Evolutionary conservation across 164 flowering plant genomes (phyloP), one percentile per base, ranked within the genome.

Genomic region (Magnolia changhungtana): DNA sequence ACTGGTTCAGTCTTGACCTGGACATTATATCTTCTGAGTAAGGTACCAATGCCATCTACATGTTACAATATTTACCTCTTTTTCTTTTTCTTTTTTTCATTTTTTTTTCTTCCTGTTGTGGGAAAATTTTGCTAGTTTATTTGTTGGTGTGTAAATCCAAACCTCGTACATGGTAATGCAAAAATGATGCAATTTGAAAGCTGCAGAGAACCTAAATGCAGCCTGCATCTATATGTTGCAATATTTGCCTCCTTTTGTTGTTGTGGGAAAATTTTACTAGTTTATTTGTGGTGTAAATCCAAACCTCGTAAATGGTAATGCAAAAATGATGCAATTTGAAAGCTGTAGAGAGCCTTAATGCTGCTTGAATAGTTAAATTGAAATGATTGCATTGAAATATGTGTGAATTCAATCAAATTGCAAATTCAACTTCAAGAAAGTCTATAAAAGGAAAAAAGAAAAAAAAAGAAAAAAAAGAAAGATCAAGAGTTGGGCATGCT

Each of bases 1-100:
- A 92, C 99, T 74, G 98, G 95, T 75, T 93, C 99, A 16, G 98
- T 91, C 63, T 80, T 96, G 86, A 93, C 99, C 21, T 96, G 99
- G 99, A 96, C 99, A 50, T 63, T 89, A 3, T 96, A 92, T 88
- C 94, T 96, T 80, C 88, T 96, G 71, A 90, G 93, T 81, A 89
- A 92, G 98, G 98, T 96, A 88, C 9, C 67, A n/a, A 19, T 31
- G 8, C 50, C 18, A 68, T 16, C 19, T 68, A 19, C 1, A 5
- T 65, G 27, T 24, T 65, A 14, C 16, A 14, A 59, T 63, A 63
- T 5, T 18, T 63, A 66, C 21, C 3, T 65, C 8, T 24, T 2
- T 20, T 61, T 18, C 2, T 5, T 61, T 61, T 9, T 61, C 4
- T 65, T n/a, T n/a, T n/a, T n/a, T n/a, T n/a, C n/a, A n/a, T n/a